Percentiles rank a stretch among this genome's conserved stretches.
Evolutionary conservation across 2,329 filamentous ascomycete genomes (phyloP).

Genomic region (Colletotrichum chlorophyti): DNA sequence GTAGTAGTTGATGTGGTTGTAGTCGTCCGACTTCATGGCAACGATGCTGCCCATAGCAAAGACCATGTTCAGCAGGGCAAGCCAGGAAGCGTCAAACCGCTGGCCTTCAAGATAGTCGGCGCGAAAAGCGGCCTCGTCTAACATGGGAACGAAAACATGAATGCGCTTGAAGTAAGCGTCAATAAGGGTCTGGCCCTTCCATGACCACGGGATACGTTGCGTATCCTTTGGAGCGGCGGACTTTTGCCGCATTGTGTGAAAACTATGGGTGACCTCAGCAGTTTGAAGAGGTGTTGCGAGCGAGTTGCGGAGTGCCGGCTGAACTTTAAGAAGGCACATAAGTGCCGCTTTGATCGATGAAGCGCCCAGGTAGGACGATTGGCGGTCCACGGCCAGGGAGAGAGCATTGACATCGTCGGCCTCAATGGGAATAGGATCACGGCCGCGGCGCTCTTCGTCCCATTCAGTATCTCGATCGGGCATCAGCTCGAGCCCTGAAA

Average conservation of each 20-base stretch:
- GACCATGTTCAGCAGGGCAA: slow-evolving; percentile 77
- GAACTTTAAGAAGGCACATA: slow-evolving; percentile 71
- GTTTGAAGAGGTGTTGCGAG: slow-evolving; percentile 55
- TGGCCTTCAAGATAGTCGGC: slow-evolving; percentile 60
- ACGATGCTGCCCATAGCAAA: slow-evolving; percentile 78
- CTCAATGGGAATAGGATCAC: slow-evolving; percentile 65
- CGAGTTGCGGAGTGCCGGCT: slow-evolving; percentile 52
- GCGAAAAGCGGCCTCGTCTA: slow-evolving; percentile 75
- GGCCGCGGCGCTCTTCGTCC: slow-evolving; percentile 67
- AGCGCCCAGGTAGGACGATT: slow-evolving; percentile 72
- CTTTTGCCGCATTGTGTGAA: slow-evolving; percentile 51
- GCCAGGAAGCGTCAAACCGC: slow-evolving; percentile 72
- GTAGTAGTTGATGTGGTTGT: slow-evolving; percentile 74
- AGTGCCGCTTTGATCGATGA: slow-evolving; percentile 79
- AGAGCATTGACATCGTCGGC: slow-evolving; percentile 67
- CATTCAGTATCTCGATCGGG: slow-evolving; percentile 69
- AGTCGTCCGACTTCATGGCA: slow-evolving; percentile 68
- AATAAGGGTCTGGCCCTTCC: slow-evolving; percentile 72
- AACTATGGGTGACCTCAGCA: slow-evolving; percentile 53
- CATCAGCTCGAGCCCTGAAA: slow-evolving; percentile 70
- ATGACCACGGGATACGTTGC: slow-evolving; percentile 61
- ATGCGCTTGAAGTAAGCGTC: slow-evolving; percentile 80
- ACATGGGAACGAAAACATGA: slow-evolving; percentile 75
- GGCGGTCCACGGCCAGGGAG: slow-evolving; percentile 65
- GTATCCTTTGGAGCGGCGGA: slow-evolving; percentile 52